phyloP scores from a whole-genome alignment of 2,329 filamentous ascomycete genomes.

The Xylariaceae sp. region DNA sequence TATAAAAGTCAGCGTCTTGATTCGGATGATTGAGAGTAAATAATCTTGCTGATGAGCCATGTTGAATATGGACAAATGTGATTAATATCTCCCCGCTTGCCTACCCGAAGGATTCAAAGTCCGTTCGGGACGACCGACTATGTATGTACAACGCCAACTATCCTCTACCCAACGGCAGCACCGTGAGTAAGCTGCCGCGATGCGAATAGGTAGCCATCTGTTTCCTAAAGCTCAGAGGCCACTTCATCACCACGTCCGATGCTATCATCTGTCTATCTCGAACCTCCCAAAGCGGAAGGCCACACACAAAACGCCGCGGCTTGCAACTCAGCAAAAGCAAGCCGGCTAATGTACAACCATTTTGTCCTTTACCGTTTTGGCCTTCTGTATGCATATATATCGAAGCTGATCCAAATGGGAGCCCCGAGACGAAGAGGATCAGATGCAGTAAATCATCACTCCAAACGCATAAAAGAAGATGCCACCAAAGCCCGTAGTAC shows the following conservation, averaged over 20 bases:
- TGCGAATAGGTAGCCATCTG: conserved; percentile 11
- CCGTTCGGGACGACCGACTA: conserved; percentile 8
- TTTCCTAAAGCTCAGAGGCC: conserved; percentile 11
- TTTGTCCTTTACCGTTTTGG: conserved; percentile 9
- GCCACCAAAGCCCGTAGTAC: conserved; percentile 6
- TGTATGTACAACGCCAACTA: conserved; percentile 22
- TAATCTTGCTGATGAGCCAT: conserved; percentile 7
- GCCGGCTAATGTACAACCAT: conserved; percentile 23
- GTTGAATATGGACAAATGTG: conserved; percentile 29
- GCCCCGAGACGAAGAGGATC: conserved; percentile 15
- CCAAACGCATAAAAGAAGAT: conserved; percentile 14
- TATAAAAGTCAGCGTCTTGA: neutral
- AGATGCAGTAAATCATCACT: conserved; percentile 19
- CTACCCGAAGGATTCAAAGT: conserved; percentile 4
- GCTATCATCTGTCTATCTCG: conserved; percentile 10
- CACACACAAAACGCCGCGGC: conserved; percentile 14
- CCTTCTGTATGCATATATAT: conserved; percentile 32
- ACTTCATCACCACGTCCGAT: conserved; percentile 5
- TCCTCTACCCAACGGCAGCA: conserved; percentile 18
- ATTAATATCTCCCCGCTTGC: conserved; percentile 21
- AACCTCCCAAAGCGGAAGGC: neutral
- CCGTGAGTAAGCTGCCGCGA: conserved; percentile 10
- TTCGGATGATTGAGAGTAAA: neutral
- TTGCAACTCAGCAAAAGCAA: neutral
- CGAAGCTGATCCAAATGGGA: conserved; percentile 17